Evolutionary conservation across 805 yeast genomes (phyloP), one percentile per base, ranked within the genome.

Genomic region (Isabelozyma pseudorhagii): DNA sequence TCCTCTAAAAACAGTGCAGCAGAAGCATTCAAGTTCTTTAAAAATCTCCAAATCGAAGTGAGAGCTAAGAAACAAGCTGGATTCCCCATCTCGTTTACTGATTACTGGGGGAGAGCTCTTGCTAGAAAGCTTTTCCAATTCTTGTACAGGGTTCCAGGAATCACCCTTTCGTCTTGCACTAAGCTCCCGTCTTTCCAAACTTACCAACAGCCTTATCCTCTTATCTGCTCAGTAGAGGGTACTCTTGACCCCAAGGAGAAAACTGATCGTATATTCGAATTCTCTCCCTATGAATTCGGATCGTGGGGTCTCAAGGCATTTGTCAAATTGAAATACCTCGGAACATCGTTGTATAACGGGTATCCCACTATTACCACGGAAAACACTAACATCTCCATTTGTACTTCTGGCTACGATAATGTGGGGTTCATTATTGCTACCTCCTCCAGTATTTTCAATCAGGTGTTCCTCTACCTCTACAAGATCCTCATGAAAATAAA

Each of bases 51-150:
- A 54, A 58, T 69, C 11, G 83, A 80, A 50, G 83, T 83, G 0
- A 66, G 80, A 38, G 61, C 77, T 2, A 83, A 84, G 54, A 81
- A 76, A 53, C 54, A 63, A 13, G 69, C 74, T 3, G 88, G 88
- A 0, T 81, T 78, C 55, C 74, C 75, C 15, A 66, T 82, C 0
- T 80, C 87, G 0, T 71, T 84, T 40, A 84, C 88, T 0, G 89
- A 84, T 57, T 84, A 83, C 56, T 82, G 87, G 86, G 89, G 87
- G 0, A 69, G 82, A 51, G 88, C 87, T 0, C 66, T 84, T 36
- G 69, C 81, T 3, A 68, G 79, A 49, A 70, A 67, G 38, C 66
- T 81, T 2, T 77, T 80, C 46, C 74, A 78, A 0, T 58, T 59
- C 21, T 46, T 60, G 9, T 61, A 68, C 5, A 51, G 72, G 31